Evolutionary conservation across 768 basidiomycete species (phyloP).

Genomic region (Gelatoporia subvermispora): DNA sequence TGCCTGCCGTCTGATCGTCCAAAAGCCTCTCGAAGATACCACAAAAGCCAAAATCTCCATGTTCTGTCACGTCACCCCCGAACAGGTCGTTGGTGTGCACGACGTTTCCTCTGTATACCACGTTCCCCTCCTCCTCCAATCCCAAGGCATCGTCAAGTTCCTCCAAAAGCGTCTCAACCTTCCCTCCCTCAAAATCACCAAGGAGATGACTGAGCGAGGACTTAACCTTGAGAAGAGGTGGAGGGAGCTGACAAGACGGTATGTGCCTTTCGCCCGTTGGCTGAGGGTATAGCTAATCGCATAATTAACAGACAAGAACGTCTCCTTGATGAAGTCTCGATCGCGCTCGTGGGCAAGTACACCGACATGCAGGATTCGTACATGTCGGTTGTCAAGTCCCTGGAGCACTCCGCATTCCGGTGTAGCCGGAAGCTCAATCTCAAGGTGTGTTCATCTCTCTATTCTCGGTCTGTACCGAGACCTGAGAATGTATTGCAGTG

Average conservation of each 20-base stretch:
- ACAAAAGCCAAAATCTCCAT: constrained; percentile 97
- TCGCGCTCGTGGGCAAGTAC: constrained; percentile 96
- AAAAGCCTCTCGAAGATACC: constrained; percentile 72
- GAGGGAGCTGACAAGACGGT: constrained; percentile 83
- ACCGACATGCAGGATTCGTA: constrained; percentile 96
- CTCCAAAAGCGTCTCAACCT: constrained; percentile 81
- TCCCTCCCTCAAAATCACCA: constrained; percentile 45
- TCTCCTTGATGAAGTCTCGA: constrained; percentile 80
- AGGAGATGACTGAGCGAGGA: constrained; percentile 59
- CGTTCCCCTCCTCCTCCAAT: constrained; percentile 85
- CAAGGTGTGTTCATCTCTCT: constrained; percentile 43
- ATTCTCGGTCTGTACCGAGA: too few species aligned
- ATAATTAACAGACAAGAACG: constrained; percentile 73
- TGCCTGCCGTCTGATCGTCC: constrained; percentile 82
- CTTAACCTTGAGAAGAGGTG: constrained; percentile 65
- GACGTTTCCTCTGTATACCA: constrained; percentile 97
- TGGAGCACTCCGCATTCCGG: constrained; percentile 95
- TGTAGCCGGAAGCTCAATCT: constrained; percentile 80
- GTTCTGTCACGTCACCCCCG: constrained; percentile 93
- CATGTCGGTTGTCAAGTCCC: constrained; percentile 94
- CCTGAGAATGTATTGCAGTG: constrained; percentile 49
- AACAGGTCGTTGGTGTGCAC: constrained; percentile 92
- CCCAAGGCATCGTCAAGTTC: constrained; percentile 88
- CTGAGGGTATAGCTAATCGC: neutral
- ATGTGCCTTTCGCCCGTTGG: constrained; percentile 2